Conservation (phyloP, 257 asterid genomes). For the Capsicum baccatum region DNA sequence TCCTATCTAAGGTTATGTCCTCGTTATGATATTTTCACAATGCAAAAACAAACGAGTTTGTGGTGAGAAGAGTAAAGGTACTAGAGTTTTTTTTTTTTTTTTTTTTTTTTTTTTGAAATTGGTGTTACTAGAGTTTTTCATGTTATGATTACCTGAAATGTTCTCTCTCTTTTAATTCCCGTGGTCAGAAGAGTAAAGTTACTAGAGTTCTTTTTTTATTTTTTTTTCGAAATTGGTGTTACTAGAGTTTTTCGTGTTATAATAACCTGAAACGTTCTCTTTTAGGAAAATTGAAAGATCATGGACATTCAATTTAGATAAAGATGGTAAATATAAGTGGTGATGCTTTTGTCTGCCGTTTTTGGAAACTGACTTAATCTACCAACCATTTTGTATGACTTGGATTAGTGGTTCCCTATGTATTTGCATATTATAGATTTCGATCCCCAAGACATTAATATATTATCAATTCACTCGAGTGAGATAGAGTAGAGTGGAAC, state of each 20-base stretch:
- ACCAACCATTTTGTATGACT: not conserved
- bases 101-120: not conserved
- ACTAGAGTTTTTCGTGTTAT: not conserved
- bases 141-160: not conserved
- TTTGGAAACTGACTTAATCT: not conserved
- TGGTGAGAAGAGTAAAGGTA: slow-evolving; percentile 6
- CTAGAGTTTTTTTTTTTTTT: not conserved
- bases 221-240: not conserved
- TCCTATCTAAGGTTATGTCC: no score
- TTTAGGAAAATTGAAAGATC: not conserved
- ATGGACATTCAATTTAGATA: not conserved
- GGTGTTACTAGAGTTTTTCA: not conserved
- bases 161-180: not conserved
- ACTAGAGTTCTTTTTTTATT: not conserved
- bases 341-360: not conserved
- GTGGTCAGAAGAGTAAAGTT: not conserved
- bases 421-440: not conserved
- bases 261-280: not conserved
- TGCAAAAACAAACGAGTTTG: not conserved
- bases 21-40: not conserved
- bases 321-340: not conserved
- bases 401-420: not conserved
- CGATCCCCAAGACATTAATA: not conserved
- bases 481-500: not conserved
- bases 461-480: not conserved